These are phyloP conservation scores for Pseudisothecium myosuroides DNA, from an alignment of 225 moss, liverwort and hornwort genomes.

Conservation along the genomic window DNA sequence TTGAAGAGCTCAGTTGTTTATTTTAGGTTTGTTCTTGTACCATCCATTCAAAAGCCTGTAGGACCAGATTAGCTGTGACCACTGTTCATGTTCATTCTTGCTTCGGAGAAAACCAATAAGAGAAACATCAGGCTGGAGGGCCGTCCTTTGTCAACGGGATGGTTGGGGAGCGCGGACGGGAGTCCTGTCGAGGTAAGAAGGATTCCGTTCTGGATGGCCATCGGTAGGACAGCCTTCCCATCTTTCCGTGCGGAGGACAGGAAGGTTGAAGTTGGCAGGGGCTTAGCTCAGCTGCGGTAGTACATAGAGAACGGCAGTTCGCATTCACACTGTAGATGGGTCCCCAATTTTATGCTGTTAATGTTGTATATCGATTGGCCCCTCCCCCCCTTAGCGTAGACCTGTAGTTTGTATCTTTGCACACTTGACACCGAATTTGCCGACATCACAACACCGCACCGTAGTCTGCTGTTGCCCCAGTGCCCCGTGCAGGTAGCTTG, in stretches of 20 bases:
- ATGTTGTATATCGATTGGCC: conserved; percentile 50
- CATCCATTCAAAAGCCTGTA: conserved; percentile 34
- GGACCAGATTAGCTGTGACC: conserved; percentile 24
- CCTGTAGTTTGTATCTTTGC: conserved; percentile 34
- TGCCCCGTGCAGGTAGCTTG: background rate
- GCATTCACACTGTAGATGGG: conserved; percentile 45
- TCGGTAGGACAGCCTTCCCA: background rate
- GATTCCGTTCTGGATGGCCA: background rate
- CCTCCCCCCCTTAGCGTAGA: conserved; percentile 18
- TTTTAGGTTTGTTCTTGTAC: conserved; percentile 47
- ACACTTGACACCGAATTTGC: conserved; percentile 36
- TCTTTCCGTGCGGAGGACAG: background rate
- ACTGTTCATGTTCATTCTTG: conserved; percentile 39
- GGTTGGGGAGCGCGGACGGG: background rate
- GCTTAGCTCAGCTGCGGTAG: conserved; percentile 29
- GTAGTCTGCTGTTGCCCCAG: background rate
- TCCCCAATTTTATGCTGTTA: conserved; percentile 50
- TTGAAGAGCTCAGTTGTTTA: conserved; percentile 32
- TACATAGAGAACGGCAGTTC: conserved; percentile 51
- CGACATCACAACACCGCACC: conserved; percentile 32
- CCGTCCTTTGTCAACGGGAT: background rate
- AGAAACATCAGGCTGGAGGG: conserved; percentile 13
- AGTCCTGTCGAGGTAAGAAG: background rate
- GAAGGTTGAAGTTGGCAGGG: conserved; percentile 1
- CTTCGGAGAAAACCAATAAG: conserved; percentile 29